These are phyloP conservation scores for Trichoderma citrinoviride DNA, from an alignment of 2,329 filamentous ascomycete genomes.

Conservation along the genomic window DNA sequence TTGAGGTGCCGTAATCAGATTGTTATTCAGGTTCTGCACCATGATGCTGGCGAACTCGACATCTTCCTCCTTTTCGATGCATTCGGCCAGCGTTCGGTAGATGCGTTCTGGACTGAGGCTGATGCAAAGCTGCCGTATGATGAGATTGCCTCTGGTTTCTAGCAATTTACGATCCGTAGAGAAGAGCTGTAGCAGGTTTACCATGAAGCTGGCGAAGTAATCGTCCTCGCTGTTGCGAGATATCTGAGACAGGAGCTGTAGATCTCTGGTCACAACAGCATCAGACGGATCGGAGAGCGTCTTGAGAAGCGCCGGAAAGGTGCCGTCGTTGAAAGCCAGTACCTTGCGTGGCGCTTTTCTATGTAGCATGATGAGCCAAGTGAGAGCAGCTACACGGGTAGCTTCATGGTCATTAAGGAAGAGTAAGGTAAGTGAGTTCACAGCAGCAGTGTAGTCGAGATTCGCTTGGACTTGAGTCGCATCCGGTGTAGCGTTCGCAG, in stretches of 20 bases:
- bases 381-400: constrained; percentile 87
- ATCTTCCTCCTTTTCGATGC: constrained; percentile 96
- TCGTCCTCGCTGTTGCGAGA: constrained; percentile 95
- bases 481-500: constrained; percentile 42
- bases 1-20: constrained; percentile 95
- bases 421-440: constrained; percentile 86
- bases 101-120: constrained; percentile 93
- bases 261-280: constrained; percentile 89
- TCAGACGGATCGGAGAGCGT: constrained; percentile 94
- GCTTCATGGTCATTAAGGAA: constrained; percentile 97
- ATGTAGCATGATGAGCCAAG: constrained; percentile 97
- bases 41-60: constrained; percentile 99
- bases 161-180: constrained; percentile 88
- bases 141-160: constrained; percentile 90
- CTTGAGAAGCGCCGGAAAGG: constrained; percentile 92
- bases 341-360: constrained; percentile 91
- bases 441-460: constrained; percentile 93
- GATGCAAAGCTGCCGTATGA: constrained; percentile 91
- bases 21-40: constrained; percentile 99
- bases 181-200: constrained; percentile 90
- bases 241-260: constrained; percentile 92
- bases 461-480: constrained; percentile 56
- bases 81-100: constrained; percentile 92
- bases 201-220: constrained; percentile 98
- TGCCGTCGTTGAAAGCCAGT: constrained; percentile 93